These are phyloP conservation scores for Buddleja alternifolia DNA, from an alignment of 257 asterid species.

Conservation along the genomic window DNA sequence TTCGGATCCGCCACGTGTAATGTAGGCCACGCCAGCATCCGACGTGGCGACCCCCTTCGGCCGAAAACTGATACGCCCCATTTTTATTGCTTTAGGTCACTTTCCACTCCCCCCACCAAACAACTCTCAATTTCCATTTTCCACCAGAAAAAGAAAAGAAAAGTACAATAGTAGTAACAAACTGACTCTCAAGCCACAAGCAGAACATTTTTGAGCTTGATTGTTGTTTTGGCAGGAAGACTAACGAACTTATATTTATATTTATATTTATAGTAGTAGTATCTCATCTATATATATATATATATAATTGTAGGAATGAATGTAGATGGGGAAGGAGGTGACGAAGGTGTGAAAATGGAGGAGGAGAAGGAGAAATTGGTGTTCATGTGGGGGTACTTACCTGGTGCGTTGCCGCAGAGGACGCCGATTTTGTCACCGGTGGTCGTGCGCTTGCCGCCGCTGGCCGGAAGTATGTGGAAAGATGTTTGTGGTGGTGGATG, in stretches of 20 bases:
- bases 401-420: constrained; percentile 94
- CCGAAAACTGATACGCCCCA: constrained; percentile 49
- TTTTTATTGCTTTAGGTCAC: constrained; percentile 36
- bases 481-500: constrained; percentile 98
- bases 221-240: neutral
- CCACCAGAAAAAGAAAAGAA: constrained; percentile 12
- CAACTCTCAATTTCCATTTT: neutral
- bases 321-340: constrained; percentile 62
- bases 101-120: constrained; percentile 25
- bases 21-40: constrained; percentile 42
- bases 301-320: too few species aligned
- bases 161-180: too few species aligned
- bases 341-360: constrained; percentile 56
- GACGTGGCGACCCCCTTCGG: constrained; percentile 42
- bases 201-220: neutral
- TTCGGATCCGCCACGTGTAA: constrained; percentile 41
- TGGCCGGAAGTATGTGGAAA: constrained; percentile 65
- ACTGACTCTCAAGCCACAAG: too few species aligned
- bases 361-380: constrained; percentile 62
- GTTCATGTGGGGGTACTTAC: constrained; percentile 93
- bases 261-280: neutral
- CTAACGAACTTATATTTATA: neutral
- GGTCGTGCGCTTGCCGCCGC: constrained; percentile 55
- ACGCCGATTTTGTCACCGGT: constrained; percentile 83
- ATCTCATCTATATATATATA: too few species aligned